These are phyloP conservation scores for Luzula sylvatica DNA, from an alignment of 176 grass and related monocot species.

Conservation along the genomic window DNA sequence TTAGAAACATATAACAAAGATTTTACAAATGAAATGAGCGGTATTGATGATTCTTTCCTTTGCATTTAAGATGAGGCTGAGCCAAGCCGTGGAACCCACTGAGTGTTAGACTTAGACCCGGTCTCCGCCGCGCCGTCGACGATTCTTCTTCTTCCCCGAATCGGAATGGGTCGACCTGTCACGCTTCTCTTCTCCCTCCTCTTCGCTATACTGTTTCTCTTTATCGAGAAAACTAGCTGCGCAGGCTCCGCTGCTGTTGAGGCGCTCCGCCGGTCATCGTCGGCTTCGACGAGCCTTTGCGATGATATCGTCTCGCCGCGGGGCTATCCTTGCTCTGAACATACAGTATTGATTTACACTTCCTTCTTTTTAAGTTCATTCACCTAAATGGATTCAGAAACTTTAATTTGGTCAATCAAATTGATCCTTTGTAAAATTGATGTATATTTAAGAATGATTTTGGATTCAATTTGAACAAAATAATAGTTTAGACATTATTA, in stretches of 20 bases:
- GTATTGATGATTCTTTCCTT: not conserved
- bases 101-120: not conserved
- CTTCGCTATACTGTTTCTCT: not conserved
- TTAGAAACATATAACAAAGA: no score
- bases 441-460: no score
- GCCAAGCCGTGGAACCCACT: not conserved
- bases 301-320: constrained; percentile 46
- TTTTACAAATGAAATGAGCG: not conserved
- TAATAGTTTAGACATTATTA: not conserved
- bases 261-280: constrained; percentile 4
- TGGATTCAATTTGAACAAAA: no score
- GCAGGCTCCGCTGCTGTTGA: constrained; percentile 15
- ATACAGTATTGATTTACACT: constrained; percentile 37
- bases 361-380: not conserved
- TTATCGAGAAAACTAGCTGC: not conserved
- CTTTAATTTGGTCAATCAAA: no score
- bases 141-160: not conserved
- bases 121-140: not conserved
- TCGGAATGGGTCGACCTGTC: constrained; percentile 6
- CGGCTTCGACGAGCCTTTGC: constrained; percentile 35
- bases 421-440: no score
- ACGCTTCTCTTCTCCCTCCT: not conserved
- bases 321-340: constrained; percentile 72
- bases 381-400: not conserved
- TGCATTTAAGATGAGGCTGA: not conserved